Conservation (phyloP, 2,329 filamentous ascomycete species). For the Phoma sp. region DNA sequence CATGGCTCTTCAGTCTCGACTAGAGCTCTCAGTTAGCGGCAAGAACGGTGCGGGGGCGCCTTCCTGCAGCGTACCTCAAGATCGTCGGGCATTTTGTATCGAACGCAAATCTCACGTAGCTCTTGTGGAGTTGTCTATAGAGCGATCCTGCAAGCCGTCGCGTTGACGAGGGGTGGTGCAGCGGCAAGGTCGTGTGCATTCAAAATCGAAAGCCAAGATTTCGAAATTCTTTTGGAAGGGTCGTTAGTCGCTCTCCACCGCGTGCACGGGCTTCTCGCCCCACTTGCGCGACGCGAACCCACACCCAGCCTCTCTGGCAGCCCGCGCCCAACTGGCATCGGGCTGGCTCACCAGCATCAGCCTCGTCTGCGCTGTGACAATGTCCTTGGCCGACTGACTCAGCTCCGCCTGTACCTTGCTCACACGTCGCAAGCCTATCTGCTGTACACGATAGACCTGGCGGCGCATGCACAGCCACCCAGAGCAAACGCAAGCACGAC, state of each 20-base stretch:
- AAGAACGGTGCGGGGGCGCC: constrained; percentile 27
- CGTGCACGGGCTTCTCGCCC: constrained; percentile 20
- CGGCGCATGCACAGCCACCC: constrained; percentile 41
- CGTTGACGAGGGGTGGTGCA: constrained; percentile 18
- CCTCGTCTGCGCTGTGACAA: constrained; percentile 19
- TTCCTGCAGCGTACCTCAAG: constrained; percentile 47
- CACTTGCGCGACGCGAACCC: background rate
- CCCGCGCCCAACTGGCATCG: constrained; percentile 16
- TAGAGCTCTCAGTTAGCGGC: constrained; percentile 44
- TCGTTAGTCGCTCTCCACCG: constrained; percentile 7
- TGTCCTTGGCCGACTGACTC: constrained; percentile 24
- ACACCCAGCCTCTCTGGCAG: constrained; percentile 10
- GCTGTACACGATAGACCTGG: constrained; percentile 20
- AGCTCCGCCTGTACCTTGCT: constrained; percentile 19
- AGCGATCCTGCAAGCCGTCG: constrained; percentile 5
- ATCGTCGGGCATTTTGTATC: constrained; percentile 47
- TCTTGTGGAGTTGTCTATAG: background rate
- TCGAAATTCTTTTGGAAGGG: constrained; percentile 7
- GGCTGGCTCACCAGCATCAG: constrained; percentile 21
- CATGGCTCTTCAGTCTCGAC: constrained; percentile 62
- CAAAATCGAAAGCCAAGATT: constrained; percentile 20
- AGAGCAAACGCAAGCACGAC: constrained; percentile 26
- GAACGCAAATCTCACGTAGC: constrained; percentile 1
- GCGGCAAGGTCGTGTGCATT: constrained; percentile 38
- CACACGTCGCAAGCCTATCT: constrained; percentile 20